Base-by-base conservation (phyloP, 192 early-diverging fungal species). In the Gamsiella multidivaricata region DNA sequence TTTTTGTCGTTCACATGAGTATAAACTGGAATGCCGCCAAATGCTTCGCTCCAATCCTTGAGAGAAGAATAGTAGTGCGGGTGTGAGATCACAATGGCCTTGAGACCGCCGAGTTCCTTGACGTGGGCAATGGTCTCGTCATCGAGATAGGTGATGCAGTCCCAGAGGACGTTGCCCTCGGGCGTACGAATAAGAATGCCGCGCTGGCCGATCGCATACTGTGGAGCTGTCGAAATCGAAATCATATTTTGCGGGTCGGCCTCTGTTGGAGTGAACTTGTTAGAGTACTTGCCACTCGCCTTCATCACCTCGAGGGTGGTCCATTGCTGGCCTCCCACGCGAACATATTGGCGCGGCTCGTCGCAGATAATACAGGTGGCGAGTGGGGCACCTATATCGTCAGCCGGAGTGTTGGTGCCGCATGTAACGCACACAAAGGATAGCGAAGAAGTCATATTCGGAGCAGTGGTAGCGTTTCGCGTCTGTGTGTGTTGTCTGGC, bases 21-120 rank as follows among this genome's bases (percentile, higher is more conserved):
- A 33, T 79, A 79, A 37, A 79, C 50, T 3, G 75, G 75, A 26
- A 79, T 52, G 0, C 51, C 69, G 12, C 58, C 65, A 33, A 79
- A 79, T 3, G 69, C 69, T 15, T 62, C 52, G 41, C 75, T 79
- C 75, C 75, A 79, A 4, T 79, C 75, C 46, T 43, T 56, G 33
- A 65, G 61, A 6, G 49, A 65, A 6, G 62, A 57, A 28, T 79
- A 79, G 51, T 60, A 79, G 37, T 79, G 69, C 3, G 75, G 75
- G 31, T 79, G 75, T 0, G 69, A 72, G 32, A 79, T 79, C 20
- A 79, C 70, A 23, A 79, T 71, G 10, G 75, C 75, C 51, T 60
- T 56, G 31, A 79, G 52, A 3, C 56, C 65, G 9, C 75, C 75
- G 2, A 73, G 54, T 25, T 53, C 41, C 23, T 79, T 58, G 31